A percentile compares a stretch with the other conserved stretches of the same genome.
phyloP scores from a whole-genome alignment of 2,329 filamentous ascomycete genomes.

The Beauveria caledonica region DNA sequence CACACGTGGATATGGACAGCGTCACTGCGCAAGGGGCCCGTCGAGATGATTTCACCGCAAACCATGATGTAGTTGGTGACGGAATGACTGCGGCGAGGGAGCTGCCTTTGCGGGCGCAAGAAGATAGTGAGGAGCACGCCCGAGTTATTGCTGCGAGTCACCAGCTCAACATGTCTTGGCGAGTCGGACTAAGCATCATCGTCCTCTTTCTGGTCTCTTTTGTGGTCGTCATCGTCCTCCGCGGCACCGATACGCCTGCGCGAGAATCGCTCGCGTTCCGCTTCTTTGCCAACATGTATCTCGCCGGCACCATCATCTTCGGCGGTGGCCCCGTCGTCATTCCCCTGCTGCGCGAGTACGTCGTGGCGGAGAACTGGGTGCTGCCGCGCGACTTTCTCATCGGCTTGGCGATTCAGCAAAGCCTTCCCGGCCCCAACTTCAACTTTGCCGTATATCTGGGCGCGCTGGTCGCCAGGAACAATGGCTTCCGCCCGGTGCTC shows the following conservation, averaged over 20 bases:
- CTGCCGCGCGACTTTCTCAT: constrained; percentile 62
- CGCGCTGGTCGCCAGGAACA: constrained; percentile 35
- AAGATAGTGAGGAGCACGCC: background rate
- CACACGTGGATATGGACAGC: background rate
- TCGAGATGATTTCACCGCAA: constrained; percentile 5
- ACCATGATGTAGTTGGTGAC: constrained; percentile 2
- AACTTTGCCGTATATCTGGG: constrained; percentile 53
- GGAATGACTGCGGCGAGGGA: background rate
- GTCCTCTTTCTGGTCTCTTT: constrained; percentile 48
- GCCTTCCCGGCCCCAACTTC: constrained; percentile 47
- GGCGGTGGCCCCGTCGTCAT: constrained; percentile 59
- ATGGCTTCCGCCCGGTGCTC: constrained; percentile 26
- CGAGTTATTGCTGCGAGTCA: constrained; percentile 23
- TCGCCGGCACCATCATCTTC: constrained; percentile 62
- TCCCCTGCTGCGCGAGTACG: constrained; percentile 51
- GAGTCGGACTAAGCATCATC: constrained; percentile 34
- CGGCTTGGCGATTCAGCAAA: constrained; percentile 62
- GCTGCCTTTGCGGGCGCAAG: background rate
- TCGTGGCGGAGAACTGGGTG: constrained; percentile 64
- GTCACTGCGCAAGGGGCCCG: background rate
- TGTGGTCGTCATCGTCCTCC: constrained; percentile 44
- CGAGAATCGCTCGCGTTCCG: constrained; percentile 40
- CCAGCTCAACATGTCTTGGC: constrained; percentile 36
- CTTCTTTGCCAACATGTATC: constrained; percentile 65
- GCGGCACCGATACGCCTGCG: constrained; percentile 27